Conservation (phyloP, 805 yeast genomes). For the Torulaspora microellipsoides region DNA sequence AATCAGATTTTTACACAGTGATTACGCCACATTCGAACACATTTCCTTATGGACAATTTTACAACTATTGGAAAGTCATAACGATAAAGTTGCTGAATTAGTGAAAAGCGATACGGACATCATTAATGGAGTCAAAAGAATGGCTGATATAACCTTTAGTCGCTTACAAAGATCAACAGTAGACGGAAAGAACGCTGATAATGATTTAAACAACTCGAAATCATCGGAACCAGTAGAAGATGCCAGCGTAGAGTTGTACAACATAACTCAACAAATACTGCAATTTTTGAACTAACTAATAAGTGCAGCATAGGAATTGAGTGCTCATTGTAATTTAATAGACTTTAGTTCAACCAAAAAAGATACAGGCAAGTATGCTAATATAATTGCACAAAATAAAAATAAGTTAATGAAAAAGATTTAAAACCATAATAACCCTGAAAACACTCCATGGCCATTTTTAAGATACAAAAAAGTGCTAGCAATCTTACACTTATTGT, state of each 20-base stretch:
- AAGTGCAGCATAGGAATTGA: neutral
- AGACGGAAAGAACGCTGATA: slow-evolving; percentile 20
- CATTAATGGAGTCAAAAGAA: slow-evolving; percentile 49
- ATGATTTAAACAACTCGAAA: slow-evolving; percentile 23
- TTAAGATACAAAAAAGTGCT: too few relatives aligned
- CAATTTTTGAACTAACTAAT: slow-evolving; percentile 37
- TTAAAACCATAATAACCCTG: too few relatives aligned
- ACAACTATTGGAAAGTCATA: slow-evolving; percentile 86
- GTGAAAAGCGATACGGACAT: slow-evolving; percentile 53
- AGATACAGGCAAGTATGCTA: slow-evolving; percentile 2
- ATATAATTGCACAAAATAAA: neutral
- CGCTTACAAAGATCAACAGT: slow-evolving; percentile 29
- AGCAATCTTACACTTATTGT: too few relatives aligned
- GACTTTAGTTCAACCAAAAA: neutral
- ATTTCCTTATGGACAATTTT: slow-evolving; percentile 96
- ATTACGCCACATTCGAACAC: slow-evolving; percentile 93
- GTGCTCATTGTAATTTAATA: too few relatives aligned
- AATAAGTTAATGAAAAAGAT: too few relatives aligned
- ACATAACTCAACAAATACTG: slow-evolving; percentile 62
- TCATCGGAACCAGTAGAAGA: slow-evolving; percentile 47
- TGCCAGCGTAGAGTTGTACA: slow-evolving; percentile 60
- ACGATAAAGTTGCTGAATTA: slow-evolving; percentile 51
- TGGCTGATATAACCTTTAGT: slow-evolving; percentile 36
- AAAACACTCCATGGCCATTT: too few relatives aligned
- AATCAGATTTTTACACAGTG: slow-evolving; percentile 70